These are phyloP conservation scores for Gamsiella multidivaricata DNA, from an alignment of 192 early-diverging fungal species.

Conservation along the genomic window DNA sequence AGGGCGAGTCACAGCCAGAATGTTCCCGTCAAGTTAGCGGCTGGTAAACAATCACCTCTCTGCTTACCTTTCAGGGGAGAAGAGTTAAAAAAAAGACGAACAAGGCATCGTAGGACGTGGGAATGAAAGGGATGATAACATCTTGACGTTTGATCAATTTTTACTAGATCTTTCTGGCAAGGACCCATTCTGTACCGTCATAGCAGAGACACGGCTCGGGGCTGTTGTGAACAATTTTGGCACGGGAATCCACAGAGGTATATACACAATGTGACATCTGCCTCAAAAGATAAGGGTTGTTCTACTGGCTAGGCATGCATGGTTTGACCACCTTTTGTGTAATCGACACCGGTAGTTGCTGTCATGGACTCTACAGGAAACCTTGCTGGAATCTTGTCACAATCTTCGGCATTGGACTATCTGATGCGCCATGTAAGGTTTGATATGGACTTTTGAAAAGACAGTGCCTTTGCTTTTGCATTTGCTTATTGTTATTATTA, in stretches of 20 bases:
- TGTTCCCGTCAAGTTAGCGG: slow-evolving; percentile 71
- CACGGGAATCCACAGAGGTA: slow-evolving; percentile 78
- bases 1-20: slow-evolving; percentile 57
- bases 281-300: no score
- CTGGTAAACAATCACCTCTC: slow-evolving; percentile 57
- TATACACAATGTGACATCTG: no score
- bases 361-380: slow-evolving; percentile 68
- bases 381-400: slow-evolving; percentile 79
- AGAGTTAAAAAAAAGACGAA: neutral
- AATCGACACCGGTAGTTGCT: slow-evolving; percentile 73
- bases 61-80: no score
- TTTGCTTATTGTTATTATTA: no score
- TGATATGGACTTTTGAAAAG: neutral
- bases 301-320: no score
- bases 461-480: neutral
- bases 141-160: neutral
- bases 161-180: slow-evolving; percentile 80
- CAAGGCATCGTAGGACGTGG: no score
- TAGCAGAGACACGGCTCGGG: slow-evolving; percentile 77
- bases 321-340: no score
- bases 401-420: slow-evolving; percentile 75
- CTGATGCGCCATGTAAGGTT: slow-evolving; percentile 69
- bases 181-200: slow-evolving; percentile 87
- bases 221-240: slow-evolving; percentile 79
- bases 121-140: no score